A percentile compares a stretch with the other conserved stretches of the same genome.
phyloP scores from a whole-genome alignment of 495 filamentous ascomycete genomes.

The Penicillium angulare region DNA sequence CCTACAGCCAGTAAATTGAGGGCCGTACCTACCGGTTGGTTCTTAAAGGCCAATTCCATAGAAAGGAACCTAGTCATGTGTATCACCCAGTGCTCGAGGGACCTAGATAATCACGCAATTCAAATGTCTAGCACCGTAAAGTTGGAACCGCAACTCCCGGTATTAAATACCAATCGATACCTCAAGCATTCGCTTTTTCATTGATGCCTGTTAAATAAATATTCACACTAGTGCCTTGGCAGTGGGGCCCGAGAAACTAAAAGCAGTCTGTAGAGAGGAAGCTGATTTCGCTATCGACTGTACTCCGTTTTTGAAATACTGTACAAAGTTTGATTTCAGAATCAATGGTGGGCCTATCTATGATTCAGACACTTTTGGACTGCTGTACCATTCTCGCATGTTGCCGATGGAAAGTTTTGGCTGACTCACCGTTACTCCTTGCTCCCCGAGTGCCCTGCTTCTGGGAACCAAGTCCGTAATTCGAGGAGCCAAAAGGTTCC shows the following conservation, averaged over 20 bases:
- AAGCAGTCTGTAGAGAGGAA: constrained; percentile 1
- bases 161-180: constrained; percentile 2
- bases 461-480: background rate
- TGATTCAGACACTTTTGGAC: background rate
- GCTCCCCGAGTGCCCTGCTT: background rate
- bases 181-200: background rate
- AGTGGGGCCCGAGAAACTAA: no score
- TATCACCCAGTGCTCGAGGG: background rate
- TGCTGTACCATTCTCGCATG: background rate
- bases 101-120: background rate
- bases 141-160: background rate
- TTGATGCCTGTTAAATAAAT: background rate
- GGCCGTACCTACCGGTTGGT: background rate
- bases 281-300: constrained; percentile 10
- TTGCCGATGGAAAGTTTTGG: background rate
- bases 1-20: background rate
- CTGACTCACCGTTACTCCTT: background rate
- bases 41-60: background rate
- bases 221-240: constrained; percentile 2
- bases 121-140: background rate
- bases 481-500: background rate
- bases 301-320: no score
- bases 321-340: background rate
- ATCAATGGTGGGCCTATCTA: background rate
- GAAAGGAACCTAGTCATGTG: background rate